Percentiles rank a stretch among this genome's conserved stretches.
Evolutionary conservation across 1,139 yeast genomes (phyloP).

Genomic region (Blastobotrys aristatus): DNA sequence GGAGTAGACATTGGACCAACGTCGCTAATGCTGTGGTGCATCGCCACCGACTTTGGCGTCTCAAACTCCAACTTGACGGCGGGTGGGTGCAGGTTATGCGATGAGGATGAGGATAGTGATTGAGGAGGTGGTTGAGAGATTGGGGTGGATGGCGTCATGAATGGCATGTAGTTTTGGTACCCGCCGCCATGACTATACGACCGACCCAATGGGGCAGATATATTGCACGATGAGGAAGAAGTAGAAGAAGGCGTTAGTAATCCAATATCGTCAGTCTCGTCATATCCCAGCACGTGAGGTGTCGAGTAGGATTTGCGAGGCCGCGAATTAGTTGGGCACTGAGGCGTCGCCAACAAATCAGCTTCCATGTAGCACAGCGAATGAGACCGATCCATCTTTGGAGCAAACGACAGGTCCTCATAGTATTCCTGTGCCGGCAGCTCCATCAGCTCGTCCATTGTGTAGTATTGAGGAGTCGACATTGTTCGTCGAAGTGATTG

Average conservation of each 20-base stretch:
- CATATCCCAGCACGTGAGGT: slow-evolving; percentile 6
- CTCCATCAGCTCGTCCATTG: slow-evolving; percentile 7
- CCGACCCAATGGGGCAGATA: neutral
- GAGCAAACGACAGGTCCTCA: slow-evolving; percentile 3
- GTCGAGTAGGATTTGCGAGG: slow-evolving; percentile 7
- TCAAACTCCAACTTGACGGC: slow-evolving; percentile 8
- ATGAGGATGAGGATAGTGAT: no score
- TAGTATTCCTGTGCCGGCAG: neutral
- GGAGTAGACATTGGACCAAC: slow-evolving; percentile 8
- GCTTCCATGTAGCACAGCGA: slow-evolving; percentile 14
- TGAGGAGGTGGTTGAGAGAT: neutral
- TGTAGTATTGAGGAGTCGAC: slow-evolving; percentile 14
- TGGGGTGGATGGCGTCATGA: slow-evolving; percentile 16
- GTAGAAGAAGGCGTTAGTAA: slow-evolving; percentile 14
- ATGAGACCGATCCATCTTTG: slow-evolving; percentile 17
- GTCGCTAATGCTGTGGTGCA: slow-evolving; percentile 15
- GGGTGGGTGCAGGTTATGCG: no score
- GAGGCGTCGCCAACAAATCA: slow-evolving; percentile 12
- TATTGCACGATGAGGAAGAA: neutral
- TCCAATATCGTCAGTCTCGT: slow-evolving; percentile 9
- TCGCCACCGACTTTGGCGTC: slow-evolving; percentile 13
- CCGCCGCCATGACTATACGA: neutral
- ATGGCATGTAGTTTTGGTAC: slow-evolving; percentile 12
- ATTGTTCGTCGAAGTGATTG: slow-evolving; percentile 15
- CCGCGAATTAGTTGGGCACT: neutral